Evolutionary conservation across 225 moss, liverwort and hornwort genomes (phyloP), one percentile per base, ranked within the genome.

Genomic region (Bryum argenteum): DNA sequence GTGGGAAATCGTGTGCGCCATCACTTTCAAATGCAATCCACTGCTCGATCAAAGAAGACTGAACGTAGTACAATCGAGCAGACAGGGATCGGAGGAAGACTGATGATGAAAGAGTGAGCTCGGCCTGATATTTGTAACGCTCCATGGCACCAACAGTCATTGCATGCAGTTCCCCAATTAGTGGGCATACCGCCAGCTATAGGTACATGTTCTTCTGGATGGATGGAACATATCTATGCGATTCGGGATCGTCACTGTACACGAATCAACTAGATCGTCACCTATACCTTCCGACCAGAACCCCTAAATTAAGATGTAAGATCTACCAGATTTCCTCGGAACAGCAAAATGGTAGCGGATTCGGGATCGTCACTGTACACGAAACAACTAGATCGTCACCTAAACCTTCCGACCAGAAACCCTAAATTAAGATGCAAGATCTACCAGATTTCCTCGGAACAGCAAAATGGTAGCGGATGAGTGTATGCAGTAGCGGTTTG

Each of bases 91-190:
- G 40, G 16, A 52, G 54, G 72, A 54, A 17, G 67, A 79, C 28
- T 42, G 74, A n/a, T 78, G 78, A 20, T 26, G 53, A 60, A 2
- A 56, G 73, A 62, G 48, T 24, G 39, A 8, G 73, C 56, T 55
- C 47, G 28, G 41, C 19, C 3, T 6, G 40, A 40, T 79, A 69
- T 74, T 74, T 79, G 69, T 79, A 79, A 63, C 41, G 20, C 20
- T 38, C 8, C 65, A 74, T 57, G 47, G 38, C 8, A 48, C 41
- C 69, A 67, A 62, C 39, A 48, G 61, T 60, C 61, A 44, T 11
- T 22, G 2, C 22, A 54, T 11, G 21, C 2, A 43, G 21, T 53
- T 23, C 61, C 44, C 37, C 14, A 21, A 44, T 26, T 48, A 40
- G 40, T 48, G 19, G 37, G n/a, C 56, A 56, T 52, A 43, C 68